Percentiles rank a stretch among this genome's conserved stretches.
phyloP scores from a whole-genome alignment of 768 basidiomycete species.

The Megacollybia marginata region DNA sequence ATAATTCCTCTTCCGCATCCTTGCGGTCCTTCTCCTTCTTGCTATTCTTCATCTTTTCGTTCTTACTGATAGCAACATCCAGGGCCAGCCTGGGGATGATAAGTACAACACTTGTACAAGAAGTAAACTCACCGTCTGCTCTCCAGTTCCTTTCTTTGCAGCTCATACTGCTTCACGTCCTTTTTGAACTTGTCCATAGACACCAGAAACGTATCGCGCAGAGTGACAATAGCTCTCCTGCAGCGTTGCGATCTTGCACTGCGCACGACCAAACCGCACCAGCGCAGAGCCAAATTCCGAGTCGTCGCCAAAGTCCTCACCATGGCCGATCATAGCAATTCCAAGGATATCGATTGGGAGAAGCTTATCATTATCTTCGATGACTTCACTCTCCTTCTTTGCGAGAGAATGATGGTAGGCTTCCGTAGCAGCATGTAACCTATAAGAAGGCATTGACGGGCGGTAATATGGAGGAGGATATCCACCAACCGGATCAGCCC shows the following conservation, averaged over 20 bases:
- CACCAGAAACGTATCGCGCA: conserved; percentile 66
- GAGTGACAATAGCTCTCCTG: conserved; percentile 71
- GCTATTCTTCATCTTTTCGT: conserved; percentile 54
- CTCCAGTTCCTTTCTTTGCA: conserved; percentile 78
- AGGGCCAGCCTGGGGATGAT: conserved; percentile 51
- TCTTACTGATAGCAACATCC: conserved; percentile 67
- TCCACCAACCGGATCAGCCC: conserved; percentile 39
- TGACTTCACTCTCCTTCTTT: conserved; percentile 62
- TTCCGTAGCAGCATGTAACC: conserved; percentile 65
- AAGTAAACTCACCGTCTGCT: conserved; percentile 55
- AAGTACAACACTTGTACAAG: neutral
- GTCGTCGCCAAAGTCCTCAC: conserved; percentile 73
- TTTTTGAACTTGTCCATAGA: conserved; percentile 60
- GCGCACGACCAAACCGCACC: conserved; percentile 70
- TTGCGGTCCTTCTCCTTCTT: conserved; percentile 81
- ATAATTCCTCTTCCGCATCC: conserved; percentile 79
- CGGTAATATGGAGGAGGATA: neutral
- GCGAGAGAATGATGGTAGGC: conserved; percentile 61
- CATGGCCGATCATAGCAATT: conserved; percentile 80
- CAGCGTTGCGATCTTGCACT: conserved; percentile 76
- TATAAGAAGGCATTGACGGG: conserved; percentile 21
- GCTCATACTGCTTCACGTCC: conserved; percentile 79
- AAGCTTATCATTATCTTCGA: conserved; percentile 63
- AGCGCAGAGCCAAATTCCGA: conserved; percentile 67
- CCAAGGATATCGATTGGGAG: conserved; percentile 74